Base-by-base conservation (phyloP, 495 filamentous ascomycete species). In the Podospora comata region DNA sequence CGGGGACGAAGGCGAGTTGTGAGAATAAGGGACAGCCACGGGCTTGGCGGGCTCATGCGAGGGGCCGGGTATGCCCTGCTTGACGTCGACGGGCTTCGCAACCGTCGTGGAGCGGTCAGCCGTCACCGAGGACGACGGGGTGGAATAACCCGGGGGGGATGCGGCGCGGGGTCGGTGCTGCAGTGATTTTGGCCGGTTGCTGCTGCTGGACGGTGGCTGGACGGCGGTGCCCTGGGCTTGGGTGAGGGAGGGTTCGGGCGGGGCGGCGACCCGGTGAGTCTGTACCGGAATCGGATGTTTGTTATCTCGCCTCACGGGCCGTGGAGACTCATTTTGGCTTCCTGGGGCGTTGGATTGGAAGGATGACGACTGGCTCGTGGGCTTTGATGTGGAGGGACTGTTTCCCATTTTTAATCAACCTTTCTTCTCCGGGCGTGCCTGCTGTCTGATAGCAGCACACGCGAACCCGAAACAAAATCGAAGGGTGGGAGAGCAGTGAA, bases 171-270 rank as follows among this genome's bases (percentile, higher is more conserved):
- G 65, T 60, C 77, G 73, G 67, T 76, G 67, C 65, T 79, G 77
- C 67, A 78, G 68, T 69, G 77, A 72, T 67, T 77, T 80, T 27
- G 77, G 68, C 32, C 81, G 81, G 69, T 79, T 80, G 34, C 66
- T 74, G 67, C 28, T 48, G 28, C 74, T 81, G 30, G 82, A 80
- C 39, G 70, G 66, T 15, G 73, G 73, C 67, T 78, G 76, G 60
- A 72, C 71, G 63, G 76, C 69, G 69, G 73, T 77, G 72, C 83
- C 85, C 70, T 83, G 83, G 63, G 83, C 85, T 73, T 85, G 83
- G 61, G 82, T 80, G 69, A 82, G 75, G 63, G 84, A 86, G 23
- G 83, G 77, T 74, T 86, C 83, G 65, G 83, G 83, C 30, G 84
- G 83, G 59, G 82, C 84, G 71, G 83, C 79, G 68, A 78, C 76